Base-by-base conservation (phyloP, 2,329 filamentous ascomycete genomes). In the Diaporthe longicolla region DNA sequence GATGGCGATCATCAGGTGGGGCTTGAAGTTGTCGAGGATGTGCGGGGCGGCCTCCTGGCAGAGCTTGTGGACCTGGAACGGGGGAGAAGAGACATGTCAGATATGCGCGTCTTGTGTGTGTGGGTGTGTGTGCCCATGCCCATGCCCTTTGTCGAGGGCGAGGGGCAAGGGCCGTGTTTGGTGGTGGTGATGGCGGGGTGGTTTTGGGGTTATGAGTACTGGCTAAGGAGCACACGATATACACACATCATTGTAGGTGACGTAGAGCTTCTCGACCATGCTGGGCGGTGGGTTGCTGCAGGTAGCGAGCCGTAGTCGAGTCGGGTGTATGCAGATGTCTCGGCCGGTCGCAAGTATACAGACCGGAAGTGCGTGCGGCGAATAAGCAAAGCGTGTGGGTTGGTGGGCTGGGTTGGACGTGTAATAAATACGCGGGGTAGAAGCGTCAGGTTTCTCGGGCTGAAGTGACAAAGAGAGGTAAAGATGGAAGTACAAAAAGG, bases 1-100 rank as follows among this genome's bases (percentile, higher is more conserved):
- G 83, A 98, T 98, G 82, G 97, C 97, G 84, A 99, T 97, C 90
- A 99, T 98, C 79, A 99, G 93, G 84, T 98, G 94, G 52, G 97
- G 97, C 82, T 95, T 90, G 89, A 98, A 95, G 21, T 94, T 91
- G 82, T 92, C 87, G 79, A 99, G 92, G 83, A 98, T 97, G 79
- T 88, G 87, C 77, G 91, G 89, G 52, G 95, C 97, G 24, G 95
- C 92, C 82, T 93, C 89, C 86, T 98, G 94, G 89, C 97, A 99
- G 82, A 98, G 91, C 86, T 98, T 97, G 91, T 99, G 97, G 81
- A 99, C 93, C 95, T 98, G 81, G 73, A 70, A 43, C 13, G 6
- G 17, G 35, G 54, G 40, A 32, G 7, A 32, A 55, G 76, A 76
- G 77, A 70, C 52, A 54, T 68, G 72, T 55, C 15, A 63, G 66